A percentile compares a stretch with the other conserved stretches of the same genome.
Evolutionary conservation across 192 early-diverging fungal species (phyloP).

Genomic region (Linnemannia zychae): DNA sequence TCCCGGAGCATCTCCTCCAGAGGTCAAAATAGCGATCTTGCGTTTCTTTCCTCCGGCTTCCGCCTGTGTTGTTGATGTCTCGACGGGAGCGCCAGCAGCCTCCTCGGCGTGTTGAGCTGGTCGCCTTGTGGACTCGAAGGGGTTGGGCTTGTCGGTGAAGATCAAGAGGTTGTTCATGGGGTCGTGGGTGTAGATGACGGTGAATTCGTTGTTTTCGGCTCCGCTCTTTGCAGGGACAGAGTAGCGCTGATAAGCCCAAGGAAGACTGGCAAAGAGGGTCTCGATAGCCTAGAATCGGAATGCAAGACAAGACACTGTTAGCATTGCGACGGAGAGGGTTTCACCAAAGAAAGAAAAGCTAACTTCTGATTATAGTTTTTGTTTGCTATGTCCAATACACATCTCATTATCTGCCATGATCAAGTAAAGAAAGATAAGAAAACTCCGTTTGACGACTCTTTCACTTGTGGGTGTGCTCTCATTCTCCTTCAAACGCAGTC

Average conservation of each 20-base stretch:
- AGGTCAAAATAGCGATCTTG: conserved; percentile 94
- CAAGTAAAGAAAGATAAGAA: background rate
- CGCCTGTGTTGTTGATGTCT: conserved; percentile 8
- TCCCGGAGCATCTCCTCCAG: conserved; percentile 96
- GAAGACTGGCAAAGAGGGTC: conserved; percentile 23
- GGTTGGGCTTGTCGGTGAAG: conserved; percentile 73
- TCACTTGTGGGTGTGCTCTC: background rate
- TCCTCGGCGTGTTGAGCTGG: conserved; percentile 15
- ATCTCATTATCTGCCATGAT: background rate
- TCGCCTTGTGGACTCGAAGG: conserved; percentile 56
- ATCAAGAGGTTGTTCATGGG: conserved; percentile 86
- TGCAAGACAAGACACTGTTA: background rate
- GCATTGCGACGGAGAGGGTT: background rate
- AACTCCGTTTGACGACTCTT: background rate
- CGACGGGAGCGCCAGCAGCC: background rate
- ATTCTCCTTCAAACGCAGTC: background rate
- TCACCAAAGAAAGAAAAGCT: background rate
- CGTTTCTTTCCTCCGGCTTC: conserved; percentile 54
- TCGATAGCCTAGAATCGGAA: conserved; percentile 31
- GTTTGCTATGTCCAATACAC: background rate
- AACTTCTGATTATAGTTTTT: background rate
- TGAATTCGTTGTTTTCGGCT: conserved; percentile 7
- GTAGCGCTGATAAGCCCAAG: conserved; percentile 52
- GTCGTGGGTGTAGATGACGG: conserved; percentile 72
- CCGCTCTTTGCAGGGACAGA: conserved; percentile 21